Conservation (phyloP, 192 early-diverging fungal genomes). For the Linderina pennispora region DNA sequence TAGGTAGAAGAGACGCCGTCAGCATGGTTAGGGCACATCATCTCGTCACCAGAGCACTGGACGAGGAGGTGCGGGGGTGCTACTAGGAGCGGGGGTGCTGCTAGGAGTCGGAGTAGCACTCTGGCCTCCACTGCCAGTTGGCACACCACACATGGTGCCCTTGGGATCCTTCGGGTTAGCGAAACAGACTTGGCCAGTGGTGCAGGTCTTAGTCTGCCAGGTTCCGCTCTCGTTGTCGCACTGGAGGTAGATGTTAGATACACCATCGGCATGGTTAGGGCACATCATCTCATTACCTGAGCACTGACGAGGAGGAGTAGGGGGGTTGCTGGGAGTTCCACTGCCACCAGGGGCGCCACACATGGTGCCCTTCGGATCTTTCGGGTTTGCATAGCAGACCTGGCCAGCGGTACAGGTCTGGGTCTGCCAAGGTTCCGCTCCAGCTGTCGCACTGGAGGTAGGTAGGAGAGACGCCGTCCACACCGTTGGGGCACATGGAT, state of each 20-base stretch:
- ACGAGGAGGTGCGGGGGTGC: too few relatives aligned
- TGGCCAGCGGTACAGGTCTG: slow-evolving; percentile 30
- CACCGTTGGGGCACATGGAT: slow-evolving; percentile 38
- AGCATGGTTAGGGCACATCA: too few relatives aligned
- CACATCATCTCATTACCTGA: slow-evolving; percentile 38
- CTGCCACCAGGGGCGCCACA: slow-evolving; percentile 38
- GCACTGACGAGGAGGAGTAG: too few relatives aligned
- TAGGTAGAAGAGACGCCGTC: too few relatives aligned
- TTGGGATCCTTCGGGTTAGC: slow-evolving; percentile 18
- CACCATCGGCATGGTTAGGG: slow-evolving; percentile 12
- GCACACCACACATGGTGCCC: slow-evolving; percentile 11
- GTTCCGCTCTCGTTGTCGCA: slow-evolving; percentile 41
- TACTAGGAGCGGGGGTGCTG: too few relatives aligned
- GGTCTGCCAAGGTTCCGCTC: slow-evolving; percentile 19
- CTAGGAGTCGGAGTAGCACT: too few relatives aligned
- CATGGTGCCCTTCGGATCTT: slow-evolving; percentile 25
- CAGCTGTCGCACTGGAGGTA: slow-evolving; percentile 47
- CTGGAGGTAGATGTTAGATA: slow-evolving; percentile 21
- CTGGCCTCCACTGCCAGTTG: not conserved
- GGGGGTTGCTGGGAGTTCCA: slow-evolving; percentile 8
- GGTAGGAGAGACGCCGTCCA: slow-evolving; percentile 41
- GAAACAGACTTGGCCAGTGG: slow-evolving; percentile 33
- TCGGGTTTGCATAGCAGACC: slow-evolving; percentile 48
- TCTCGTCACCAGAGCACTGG: too few relatives aligned
- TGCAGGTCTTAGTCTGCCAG: slow-evolving; percentile 26